A percentile compares a stretch with the other conserved stretches of the same genome.
phyloP scores from a whole-genome alignment of 2,329 filamentous ascomycete genomes.

The Aureobasidium sp. region DNA sequence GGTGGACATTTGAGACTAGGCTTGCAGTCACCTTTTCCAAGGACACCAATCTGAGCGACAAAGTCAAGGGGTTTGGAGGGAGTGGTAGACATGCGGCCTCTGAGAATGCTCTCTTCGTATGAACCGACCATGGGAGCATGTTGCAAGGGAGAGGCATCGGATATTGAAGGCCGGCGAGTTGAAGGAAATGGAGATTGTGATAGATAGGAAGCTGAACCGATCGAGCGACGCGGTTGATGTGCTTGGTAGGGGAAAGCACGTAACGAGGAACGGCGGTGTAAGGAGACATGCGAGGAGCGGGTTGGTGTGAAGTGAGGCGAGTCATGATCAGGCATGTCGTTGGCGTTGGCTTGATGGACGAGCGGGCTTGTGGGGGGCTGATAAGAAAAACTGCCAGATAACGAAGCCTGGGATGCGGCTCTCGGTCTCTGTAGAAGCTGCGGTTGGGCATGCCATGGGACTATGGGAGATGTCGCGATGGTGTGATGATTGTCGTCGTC shows the following conservation, averaged over 20 bases:
- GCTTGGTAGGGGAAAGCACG: slow-evolving; percentile 56
- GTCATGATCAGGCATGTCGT: slow-evolving; percentile 57
- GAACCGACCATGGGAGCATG: slow-evolving; percentile 96
- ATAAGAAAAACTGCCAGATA: slow-evolving; percentile 72
- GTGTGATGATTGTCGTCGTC: slow-evolving; percentile 31
- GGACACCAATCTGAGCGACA: slow-evolving; percentile 86
- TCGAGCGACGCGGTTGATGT: slow-evolving; percentile 67
- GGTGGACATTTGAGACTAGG: slow-evolving; percentile 74
- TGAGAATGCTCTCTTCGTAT: slow-evolving; percentile 92
- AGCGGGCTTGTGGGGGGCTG: slow-evolving; percentile 87
- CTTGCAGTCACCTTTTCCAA: slow-evolving; percentile 85
- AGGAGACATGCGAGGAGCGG: background rate
- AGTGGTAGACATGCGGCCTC: slow-evolving; percentile 92
- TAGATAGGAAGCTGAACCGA: slow-evolving; percentile 50
- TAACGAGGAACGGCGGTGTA: background rate
- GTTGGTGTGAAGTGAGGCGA: slow-evolving; percentile 22
- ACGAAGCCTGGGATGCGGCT: slow-evolving; percentile 50
- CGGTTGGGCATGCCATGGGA: slow-evolving; percentile 38
- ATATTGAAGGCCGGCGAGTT: slow-evolving; percentile 60
- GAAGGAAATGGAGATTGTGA: slow-evolving; percentile 41
- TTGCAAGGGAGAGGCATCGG: slow-evolving; percentile 68
- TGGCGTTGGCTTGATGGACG: slow-evolving; percentile 79
- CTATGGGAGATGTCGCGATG: slow-evolving; percentile 44
- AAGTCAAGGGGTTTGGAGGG: slow-evolving; percentile 91
- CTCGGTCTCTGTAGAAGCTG: slow-evolving; percentile 32